Conservation (phyloP, 768 basidiomycete genomes). For the Exidia glandulosa region DNA sequence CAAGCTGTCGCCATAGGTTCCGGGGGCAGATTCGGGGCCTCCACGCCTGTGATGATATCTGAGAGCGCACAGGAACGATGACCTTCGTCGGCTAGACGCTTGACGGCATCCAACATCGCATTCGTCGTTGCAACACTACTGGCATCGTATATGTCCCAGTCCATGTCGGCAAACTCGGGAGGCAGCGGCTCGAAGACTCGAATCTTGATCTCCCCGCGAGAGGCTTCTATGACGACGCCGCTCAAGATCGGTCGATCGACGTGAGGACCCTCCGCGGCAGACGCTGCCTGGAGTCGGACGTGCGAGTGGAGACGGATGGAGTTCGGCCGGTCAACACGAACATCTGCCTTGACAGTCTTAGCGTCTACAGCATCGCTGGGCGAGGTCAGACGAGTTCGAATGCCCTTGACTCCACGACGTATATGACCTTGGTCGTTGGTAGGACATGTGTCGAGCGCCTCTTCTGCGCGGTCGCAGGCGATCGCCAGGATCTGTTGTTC, state of each 20-base stretch:
- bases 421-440: conserved; percentile 49
- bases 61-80: conserved; percentile 39
- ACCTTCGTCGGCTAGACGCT: conserved; percentile 32
- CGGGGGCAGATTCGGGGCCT: conserved; percentile 5
- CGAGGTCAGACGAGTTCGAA: conserved; percentile 32
- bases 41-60: conserved; percentile 28
- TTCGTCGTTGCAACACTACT: conserved; percentile 50
- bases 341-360: conserved; percentile 31
- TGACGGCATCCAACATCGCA: conserved; percentile 56
- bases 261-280: conserved; percentile 40
- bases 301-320: conserved; percentile 52
- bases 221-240: conserved; percentile 44
- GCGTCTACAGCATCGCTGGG: conserved; percentile 11
- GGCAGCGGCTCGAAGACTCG: conserved; percentile 46
- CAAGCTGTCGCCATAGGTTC: conserved; percentile 1
- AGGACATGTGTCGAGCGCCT: conserved; percentile 55
- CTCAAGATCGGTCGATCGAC: conserved; percentile 39
- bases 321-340: conserved; percentile 43
- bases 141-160: conserved; percentile 55
- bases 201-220: conserved; percentile 43
- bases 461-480: conserved; percentile 53
- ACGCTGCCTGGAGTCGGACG: conserved; percentile 49
- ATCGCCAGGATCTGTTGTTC: conserved; percentile 47
- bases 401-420: conserved; percentile 32
- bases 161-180: conserved; percentile 46